Conservation (phyloP, 306 rosid genomes). For the Prunus dulcis region DNA sequence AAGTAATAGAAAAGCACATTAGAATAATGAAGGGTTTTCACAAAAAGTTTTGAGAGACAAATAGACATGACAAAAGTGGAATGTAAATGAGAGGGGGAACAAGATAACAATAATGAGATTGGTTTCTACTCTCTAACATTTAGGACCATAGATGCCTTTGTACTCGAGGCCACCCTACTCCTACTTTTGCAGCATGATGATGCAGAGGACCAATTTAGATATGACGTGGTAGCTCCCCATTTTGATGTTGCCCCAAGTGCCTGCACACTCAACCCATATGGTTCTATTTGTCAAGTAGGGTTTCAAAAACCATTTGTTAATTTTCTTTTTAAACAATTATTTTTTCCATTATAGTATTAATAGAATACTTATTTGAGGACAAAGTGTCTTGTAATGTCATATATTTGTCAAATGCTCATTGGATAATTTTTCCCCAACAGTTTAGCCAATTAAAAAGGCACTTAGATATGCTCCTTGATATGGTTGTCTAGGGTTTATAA, state of each 20-base stretch:
- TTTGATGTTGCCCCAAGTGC: not conserved
- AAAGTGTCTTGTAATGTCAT: not conserved
- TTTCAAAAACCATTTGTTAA: not conserved
- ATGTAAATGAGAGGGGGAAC: conserved; percentile 40
- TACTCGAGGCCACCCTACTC: not conserved
- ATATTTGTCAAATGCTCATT: not conserved
- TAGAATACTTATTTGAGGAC: not conserved
- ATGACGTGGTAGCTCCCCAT: not conserved
- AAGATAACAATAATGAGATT: conserved; percentile 32
- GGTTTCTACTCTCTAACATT: not conserved
- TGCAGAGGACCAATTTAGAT: not conserved
- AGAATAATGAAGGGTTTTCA: not conserved
- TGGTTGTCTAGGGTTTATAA: not conserved
- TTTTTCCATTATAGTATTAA: not conserved
- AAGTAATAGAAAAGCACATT: not conserved
- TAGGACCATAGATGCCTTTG: not conserved
- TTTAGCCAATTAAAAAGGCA: not conserved
- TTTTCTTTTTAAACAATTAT: not conserved
- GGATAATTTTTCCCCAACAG: not conserved
- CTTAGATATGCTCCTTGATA: not conserved
- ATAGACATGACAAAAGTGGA: conserved; percentile 37
- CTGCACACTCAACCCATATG: conserved; percentile 2
- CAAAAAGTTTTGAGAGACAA: conserved; percentile 20
- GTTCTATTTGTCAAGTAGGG: not conserved
- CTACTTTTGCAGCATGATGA: conserved; percentile 2